Conservation (phyloP, 1,284 basidiomycete genomes). For the Crepidotus sp. region DNA sequence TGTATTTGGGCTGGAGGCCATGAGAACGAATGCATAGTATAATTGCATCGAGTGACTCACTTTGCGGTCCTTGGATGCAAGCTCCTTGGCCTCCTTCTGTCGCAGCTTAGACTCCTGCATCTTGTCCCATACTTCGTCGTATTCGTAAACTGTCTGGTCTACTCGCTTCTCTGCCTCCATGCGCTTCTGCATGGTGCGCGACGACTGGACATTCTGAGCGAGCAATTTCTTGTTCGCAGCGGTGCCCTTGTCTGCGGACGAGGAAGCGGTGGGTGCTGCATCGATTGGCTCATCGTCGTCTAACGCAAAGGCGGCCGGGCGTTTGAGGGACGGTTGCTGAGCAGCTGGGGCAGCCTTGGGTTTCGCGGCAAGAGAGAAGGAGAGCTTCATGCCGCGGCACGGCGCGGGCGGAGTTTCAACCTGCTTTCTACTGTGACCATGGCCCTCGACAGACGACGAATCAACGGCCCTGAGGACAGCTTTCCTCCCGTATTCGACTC, state of each 20-base stretch:
- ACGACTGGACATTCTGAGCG: conserved; percentile 49
- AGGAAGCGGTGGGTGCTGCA: conserved; percentile 35
- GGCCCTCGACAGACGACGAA: conserved; percentile 75
- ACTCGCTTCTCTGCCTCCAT: conserved; percentile 72
- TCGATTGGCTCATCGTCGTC: conserved; percentile 56
- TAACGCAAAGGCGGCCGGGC: conserved; percentile 51
- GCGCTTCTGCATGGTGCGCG: conserved; percentile 52
- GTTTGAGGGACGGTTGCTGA: conserved; percentile 47
- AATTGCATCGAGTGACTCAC: conserved; percentile 31
- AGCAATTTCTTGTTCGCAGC: conserved; percentile 45
- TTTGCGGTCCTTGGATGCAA: conserved; percentile 66
- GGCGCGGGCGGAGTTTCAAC: conserved; percentile 5
- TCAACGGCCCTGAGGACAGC: conserved; percentile 84
- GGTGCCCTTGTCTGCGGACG: conserved; percentile 26
- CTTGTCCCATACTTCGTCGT: conserved; percentile 93
- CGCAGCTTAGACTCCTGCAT: conserved; percentile 83
- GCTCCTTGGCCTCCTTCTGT: conserved; percentile 69
- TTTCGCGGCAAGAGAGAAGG: conserved; percentile 65
- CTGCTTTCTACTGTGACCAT: conserved; percentile 36
- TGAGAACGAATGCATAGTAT: conserved; percentile 7
- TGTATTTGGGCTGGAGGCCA: conserved; percentile 80
- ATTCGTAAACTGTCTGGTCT: conserved; percentile 86
- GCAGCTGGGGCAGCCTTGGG: conserved; percentile 40
- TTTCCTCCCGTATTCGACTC: conserved; percentile 53
- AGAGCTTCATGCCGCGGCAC: conserved; percentile 70